phyloP scores from a whole-genome alignment of 768 basidiomycete genomes.

The Mycena pura region DNA sequence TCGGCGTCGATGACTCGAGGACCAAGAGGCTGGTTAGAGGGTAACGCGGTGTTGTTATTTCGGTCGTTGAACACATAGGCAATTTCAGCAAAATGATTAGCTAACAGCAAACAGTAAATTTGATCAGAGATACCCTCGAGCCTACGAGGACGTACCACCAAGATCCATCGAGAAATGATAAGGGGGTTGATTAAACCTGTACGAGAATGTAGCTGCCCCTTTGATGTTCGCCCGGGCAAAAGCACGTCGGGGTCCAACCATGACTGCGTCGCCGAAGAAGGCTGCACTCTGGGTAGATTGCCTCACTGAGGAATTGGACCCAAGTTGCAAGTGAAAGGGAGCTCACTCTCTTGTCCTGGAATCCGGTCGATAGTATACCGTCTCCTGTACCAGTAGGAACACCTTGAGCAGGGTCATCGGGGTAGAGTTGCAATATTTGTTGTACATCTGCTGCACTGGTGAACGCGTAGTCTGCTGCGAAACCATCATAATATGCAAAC shows the following conservation, averaged over 20 bases:
- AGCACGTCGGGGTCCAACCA: constrained; percentile 19
- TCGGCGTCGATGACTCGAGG: constrained; percentile 18
- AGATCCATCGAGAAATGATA: constrained; percentile 11
- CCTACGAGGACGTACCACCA: constrained; percentile 15
- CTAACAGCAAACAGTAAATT: constrained; percentile 16
- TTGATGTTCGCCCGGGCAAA: constrained; percentile 18
- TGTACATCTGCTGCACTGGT: constrained; percentile 18
- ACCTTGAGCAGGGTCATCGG: constrained; percentile 21
- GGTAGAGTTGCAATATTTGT: constrained; percentile 19
- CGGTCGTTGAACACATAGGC: constrained; percentile 21
- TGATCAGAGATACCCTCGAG: constrained; percentile 14
- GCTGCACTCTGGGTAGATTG: constrained; percentile 15
- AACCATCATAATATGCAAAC: constrained; percentile 15
- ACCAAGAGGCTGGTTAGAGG: constrained; percentile 21
- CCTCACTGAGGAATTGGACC: constrained; percentile 13
- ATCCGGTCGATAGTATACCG: constrained; percentile 18
- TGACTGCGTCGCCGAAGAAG: constrained; percentile 19
- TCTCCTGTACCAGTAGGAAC: constrained; percentile 21
- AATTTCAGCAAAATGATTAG: constrained; percentile 12
- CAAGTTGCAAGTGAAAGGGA: constrained; percentile 13
- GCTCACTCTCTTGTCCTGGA: constrained; percentile 19
- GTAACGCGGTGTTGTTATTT: constrained; percentile 15
- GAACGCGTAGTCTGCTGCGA: constrained; percentile 16
- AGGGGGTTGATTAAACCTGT: constrained; percentile 17
- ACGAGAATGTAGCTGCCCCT: constrained; percentile 20